Percentiles rank a stretch among this genome's conserved stretches.
Evolutionary conservation across 305 asterid genomes (phyloP).

Genomic region (Ajuga reptans): DNA sequence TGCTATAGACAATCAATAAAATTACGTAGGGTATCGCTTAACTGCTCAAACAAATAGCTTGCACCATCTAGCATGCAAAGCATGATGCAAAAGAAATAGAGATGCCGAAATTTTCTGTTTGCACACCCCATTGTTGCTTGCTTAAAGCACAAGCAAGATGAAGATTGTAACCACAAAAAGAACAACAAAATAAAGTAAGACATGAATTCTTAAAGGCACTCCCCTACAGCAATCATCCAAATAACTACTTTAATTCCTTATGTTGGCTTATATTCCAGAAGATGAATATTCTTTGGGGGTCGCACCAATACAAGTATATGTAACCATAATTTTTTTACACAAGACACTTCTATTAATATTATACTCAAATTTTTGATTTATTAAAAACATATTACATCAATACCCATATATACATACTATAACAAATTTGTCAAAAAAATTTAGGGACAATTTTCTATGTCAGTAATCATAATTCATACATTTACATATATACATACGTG

Average conservation of each 20-base stretch:
- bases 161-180: conserved; percentile 41
- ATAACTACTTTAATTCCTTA: conserved; percentile 21
- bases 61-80: conserved; percentile 21
- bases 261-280: conserved; percentile 19
- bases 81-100: conserved; percentile 22
- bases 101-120: conserved; percentile 15
- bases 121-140: conserved; percentile 33
- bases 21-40: conserved; percentile 13
- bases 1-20: conserved; percentile 23
- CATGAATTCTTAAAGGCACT: conserved; percentile 17
- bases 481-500: too few species aligned
- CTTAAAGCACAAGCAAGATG: conserved; percentile 52
- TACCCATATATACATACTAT: too few species aligned
- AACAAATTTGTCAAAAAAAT: too few species aligned
- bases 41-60: conserved; percentile 23
- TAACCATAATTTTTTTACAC: too few species aligned
- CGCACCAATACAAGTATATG: too few species aligned
- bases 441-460: too few species aligned
- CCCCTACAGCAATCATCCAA: conserved; percentile 5
- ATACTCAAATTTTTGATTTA: too few species aligned
- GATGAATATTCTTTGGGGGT: conserved; percentile 11
- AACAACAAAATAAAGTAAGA: conserved; percentile 25
- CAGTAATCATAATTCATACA: too few species aligned
- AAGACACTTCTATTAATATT: too few species aligned
- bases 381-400: too few species aligned